Percentiles rank a stretch among this genome's conserved stretches.
phyloP scores from a whole-genome alignment of 148 eudicot genomes.

The Linanthus parryae region DNA sequence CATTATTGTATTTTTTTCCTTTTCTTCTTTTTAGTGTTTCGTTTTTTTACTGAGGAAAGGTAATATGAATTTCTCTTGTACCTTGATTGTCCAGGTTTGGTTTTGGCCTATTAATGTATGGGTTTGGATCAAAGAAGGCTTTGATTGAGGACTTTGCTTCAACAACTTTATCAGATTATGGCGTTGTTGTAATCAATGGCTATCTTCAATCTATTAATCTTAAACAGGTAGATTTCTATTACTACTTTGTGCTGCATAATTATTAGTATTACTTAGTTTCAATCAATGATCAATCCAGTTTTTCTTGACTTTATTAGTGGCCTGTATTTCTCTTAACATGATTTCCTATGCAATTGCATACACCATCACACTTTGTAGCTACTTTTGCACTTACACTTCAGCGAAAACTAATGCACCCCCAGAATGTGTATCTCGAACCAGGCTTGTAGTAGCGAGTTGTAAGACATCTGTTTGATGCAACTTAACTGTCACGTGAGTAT shows the following conservation, averaged over 20 bases:
- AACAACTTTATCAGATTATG: constrained; percentile 50
- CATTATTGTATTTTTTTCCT: not conserved
- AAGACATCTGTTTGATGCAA: too few species aligned
- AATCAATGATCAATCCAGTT: too few species aligned
- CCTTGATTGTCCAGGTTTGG: constrained; percentile 49
- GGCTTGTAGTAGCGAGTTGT: too few species aligned
- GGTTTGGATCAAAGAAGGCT: constrained; percentile 92
- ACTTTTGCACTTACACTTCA: too few species aligned
- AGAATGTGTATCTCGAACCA: too few species aligned
- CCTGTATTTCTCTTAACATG: too few species aligned
- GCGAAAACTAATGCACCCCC: too few species aligned
- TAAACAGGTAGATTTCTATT: constrained; percentile 53
- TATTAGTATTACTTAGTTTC: too few species aligned
- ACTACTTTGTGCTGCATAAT: not conserved
- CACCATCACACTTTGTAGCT: too few species aligned
- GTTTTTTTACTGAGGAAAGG: not conserved
- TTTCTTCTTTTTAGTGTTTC: not conserved
- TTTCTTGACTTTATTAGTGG: too few species aligned
- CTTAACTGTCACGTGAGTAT: too few species aligned
- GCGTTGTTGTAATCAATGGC: constrained; percentile 82
- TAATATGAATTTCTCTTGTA: constrained; percentile 1
- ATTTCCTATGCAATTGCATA: too few species aligned
- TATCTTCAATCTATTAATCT: constrained; percentile 89
- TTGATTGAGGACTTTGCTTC: constrained; percentile 94
- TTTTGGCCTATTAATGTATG: constrained; percentile 92